Base-by-base conservation (phyloP, 2,329 filamentous ascomycete genomes). In the Thielaviopsis ethacetica region DNA sequence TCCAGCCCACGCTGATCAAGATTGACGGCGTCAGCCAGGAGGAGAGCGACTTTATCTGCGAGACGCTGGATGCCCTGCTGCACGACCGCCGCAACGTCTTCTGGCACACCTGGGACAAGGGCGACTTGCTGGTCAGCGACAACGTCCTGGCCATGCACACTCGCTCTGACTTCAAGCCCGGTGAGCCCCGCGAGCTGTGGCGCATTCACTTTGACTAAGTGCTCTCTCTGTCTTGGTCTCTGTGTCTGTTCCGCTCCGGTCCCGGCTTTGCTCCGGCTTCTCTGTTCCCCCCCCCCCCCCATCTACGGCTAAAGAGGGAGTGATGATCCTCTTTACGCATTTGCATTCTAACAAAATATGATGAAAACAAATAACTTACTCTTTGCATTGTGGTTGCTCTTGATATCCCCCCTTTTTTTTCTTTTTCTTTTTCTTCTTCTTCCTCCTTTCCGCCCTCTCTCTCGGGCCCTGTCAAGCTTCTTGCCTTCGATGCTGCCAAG, bases 111-210 rank as follows among this genome's bases (percentile, higher is more conserved):
- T 81, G 78, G 77, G 72, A 80, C 57, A 73, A 76, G 66, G 78
- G 78, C 0, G 79, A 81, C 63, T 53, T 81, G 44, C 62, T 81
- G 1, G 66, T 81, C 5, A 79, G 69, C 61, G 78, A 81, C 62
- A 81, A 80, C 54, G 65, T 73, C 3, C 59, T 74, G 58, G 72
- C 71, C 62, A 71, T 79, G 73, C 76, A 79, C 57, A 78, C 75
- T 0, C 66, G 74, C 54, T 77, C 71, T 54, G 71, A 72, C 49
- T 77, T 76, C 53, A 68, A 65, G 1, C 68, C 73, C 0, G 73
- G 73, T 0, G 68, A 69, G 24, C 70, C 75, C 54, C 65, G 75
- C 21, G 75, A 78, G 63, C 64, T 78, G 44, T 79, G 76, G 76
- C 65, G 75, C 15, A 76, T 78, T 57, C 74, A 77, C 62, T 74